A percentile compares a stretch with the other conserved stretches of the same genome.
phyloP scores from a whole-genome alignment of 2,329 filamentous ascomycete species.

The Phialophora expanda region DNA sequence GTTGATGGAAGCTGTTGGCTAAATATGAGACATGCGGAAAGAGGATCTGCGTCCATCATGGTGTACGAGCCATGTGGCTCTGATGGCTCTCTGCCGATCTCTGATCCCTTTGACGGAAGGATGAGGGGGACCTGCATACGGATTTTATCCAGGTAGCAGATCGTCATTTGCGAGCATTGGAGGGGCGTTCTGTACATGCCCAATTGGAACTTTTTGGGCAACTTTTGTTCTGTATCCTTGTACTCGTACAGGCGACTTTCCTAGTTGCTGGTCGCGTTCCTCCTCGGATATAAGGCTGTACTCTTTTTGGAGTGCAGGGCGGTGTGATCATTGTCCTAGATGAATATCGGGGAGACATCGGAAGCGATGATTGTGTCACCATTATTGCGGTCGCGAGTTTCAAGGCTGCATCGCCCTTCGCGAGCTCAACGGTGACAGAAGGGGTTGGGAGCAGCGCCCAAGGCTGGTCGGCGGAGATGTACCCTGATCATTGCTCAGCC shows the following conservation, averaged over 20 bases:
- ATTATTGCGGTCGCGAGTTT: neutral
- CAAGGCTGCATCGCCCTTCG: neutral
- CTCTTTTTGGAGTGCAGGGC: neutral
- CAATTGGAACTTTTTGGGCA: neutral
- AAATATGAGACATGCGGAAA: constrained; percentile 1
- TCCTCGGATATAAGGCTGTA: neutral
- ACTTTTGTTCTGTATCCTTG: neutral
- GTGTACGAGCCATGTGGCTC: constrained; percentile 18
- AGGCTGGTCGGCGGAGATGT: neutral
- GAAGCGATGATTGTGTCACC: neutral
- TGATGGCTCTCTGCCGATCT: constrained; percentile 8
- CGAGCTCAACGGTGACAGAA: neutral
- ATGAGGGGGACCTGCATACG: constrained; percentile 12
- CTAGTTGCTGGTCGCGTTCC: neutral
- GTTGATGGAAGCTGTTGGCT: neutral
- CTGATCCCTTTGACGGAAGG: neutral
- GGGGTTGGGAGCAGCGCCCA: neutral
- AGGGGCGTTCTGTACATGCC: neutral
- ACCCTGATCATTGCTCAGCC: neutral
- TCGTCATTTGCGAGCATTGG: neutral
- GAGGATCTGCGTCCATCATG: constrained; percentile 9
- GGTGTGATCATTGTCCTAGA: neutral
- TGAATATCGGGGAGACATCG: neutral
- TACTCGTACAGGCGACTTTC: neutral
- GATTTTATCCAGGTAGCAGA: neutral